Percentiles rank a stretch among this genome's conserved stretches.
Evolutionary conservation across 1,139 yeast genomes (phyloP).

Genomic region (Saccharomycopsis hybrid): DNA sequence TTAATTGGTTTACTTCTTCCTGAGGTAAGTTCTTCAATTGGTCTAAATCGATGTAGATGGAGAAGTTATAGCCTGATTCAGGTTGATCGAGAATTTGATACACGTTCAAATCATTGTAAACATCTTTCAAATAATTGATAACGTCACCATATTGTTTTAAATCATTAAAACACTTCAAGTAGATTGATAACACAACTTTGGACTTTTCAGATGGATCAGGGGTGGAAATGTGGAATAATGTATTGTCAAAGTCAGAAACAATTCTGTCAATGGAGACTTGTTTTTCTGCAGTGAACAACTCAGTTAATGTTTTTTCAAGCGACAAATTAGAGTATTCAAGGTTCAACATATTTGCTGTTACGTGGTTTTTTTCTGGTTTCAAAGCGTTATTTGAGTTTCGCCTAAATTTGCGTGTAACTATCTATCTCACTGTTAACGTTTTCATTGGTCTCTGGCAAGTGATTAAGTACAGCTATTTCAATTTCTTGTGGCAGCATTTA

Average conservation of each 20-base stretch:
- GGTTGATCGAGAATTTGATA: slow-evolving; percentile 34
- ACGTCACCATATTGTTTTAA: slow-evolving; percentile 60
- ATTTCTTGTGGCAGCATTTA: no score
- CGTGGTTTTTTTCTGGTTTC: no score
- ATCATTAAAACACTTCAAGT: slow-evolving; percentile 73
- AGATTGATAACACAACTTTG: slow-evolving; percentile 59
- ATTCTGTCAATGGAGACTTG: slow-evolving; percentile 78
- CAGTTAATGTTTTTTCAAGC: slow-evolving; percentile 17
- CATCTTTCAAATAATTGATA: slow-evolving; percentile 34
- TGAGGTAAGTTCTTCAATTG: slow-evolving; percentile 34
- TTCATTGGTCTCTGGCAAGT: no score
- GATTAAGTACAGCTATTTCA: no score
- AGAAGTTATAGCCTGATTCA: slow-evolving; percentile 80
- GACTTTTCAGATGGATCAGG: slow-evolving; percentile 54
- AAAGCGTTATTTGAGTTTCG: no score
- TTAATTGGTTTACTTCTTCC: slow-evolving; percentile 44
- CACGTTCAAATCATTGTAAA: slow-evolving; percentile 31
- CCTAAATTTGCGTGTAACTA: no score
- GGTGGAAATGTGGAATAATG: slow-evolving; percentile 87
- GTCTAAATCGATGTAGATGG: slow-evolving; percentile 61
- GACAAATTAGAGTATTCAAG: slow-evolving; percentile 19
- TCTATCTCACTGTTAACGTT: no score
- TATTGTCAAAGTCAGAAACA: slow-evolving; percentile 91
- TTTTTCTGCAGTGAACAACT: slow-evolving; percentile 21
- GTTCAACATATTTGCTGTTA: no score